phyloP scores from a whole-genome alignment of 306 rosid species.

The Cicer arietinum region DNA sequence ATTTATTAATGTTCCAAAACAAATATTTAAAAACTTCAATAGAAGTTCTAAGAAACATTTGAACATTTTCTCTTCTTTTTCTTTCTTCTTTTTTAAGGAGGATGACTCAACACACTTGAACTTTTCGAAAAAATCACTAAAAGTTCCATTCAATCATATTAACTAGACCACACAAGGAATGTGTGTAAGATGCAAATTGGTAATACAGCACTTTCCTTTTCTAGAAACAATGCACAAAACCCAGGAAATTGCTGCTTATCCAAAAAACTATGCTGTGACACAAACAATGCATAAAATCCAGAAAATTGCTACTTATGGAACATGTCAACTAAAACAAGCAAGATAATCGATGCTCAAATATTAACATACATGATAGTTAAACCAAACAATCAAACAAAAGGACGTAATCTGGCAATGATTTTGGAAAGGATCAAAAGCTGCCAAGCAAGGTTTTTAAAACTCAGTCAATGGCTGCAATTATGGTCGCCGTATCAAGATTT shows the following conservation, averaged over 20 bases:
- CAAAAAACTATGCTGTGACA: not conserved
- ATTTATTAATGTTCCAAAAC: slow-evolving; percentile 1
- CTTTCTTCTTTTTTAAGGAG: not conserved
- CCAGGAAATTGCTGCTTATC: not conserved
- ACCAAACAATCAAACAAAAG: slow-evolving; percentile 15
- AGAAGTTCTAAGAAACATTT: slow-evolving; percentile 9
- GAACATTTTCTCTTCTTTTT: not conserved
- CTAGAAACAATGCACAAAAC: slow-evolving; percentile 5
- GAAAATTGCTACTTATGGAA: not conserved
- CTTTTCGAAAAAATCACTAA: not conserved
- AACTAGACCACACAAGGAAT: slow-evolving; percentile 11
- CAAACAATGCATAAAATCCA: slow-evolving; percentile 28
- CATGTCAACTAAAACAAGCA: not conserved
- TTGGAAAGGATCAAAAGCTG: slow-evolving; percentile 3
- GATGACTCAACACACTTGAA: not conserved
- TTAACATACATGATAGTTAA: slow-evolving; percentile 7
- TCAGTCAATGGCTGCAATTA: not conserved
- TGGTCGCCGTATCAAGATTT: not conserved
- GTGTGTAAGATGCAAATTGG: not conserved
- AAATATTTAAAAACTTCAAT: not conserved
- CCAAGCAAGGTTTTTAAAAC: not conserved
- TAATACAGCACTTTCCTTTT: not conserved
- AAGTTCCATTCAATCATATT: not conserved
- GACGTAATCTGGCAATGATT: slow-evolving; percentile 19
- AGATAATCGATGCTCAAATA: slow-evolving; percentile 17